These are phyloP conservation scores for Xylaria sp. DNA, from an alignment of 2,329 filamentous ascomycete genomes.

Conservation along the genomic window DNA sequence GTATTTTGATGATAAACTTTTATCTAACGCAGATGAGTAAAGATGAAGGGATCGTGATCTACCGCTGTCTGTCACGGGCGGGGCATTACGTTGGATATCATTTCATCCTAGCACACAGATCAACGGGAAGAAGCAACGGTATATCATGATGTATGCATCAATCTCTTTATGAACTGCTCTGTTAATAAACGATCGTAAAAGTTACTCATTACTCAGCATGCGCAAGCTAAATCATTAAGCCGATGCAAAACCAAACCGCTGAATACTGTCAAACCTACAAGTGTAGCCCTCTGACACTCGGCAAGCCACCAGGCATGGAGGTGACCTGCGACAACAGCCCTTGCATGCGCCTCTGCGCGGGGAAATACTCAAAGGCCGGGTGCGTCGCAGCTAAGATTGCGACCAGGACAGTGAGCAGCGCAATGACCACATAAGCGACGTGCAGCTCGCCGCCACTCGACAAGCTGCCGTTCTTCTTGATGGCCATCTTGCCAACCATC, in stretches of 20 bases:
- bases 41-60: too few species aligned
- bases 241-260: not conserved
- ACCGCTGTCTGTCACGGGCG: too few species aligned
- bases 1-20: too few species aligned
- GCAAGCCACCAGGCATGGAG: constrained; percentile 18
- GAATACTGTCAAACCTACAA: not conserved
- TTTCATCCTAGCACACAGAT: too few species aligned
- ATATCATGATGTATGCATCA: too few species aligned
- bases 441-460: constrained; percentile 17
- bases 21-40: too few species aligned
- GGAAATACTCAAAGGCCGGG: constrained; percentile 35
- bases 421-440: constrained; percentile 28
- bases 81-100: too few species aligned
- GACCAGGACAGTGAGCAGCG: constrained; percentile 24
- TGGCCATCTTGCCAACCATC: constrained; percentile 46
- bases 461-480: constrained; percentile 33
- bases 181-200: not conserved
- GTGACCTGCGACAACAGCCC: constrained; percentile 29
- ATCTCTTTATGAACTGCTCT: too few species aligned
- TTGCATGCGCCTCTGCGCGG: constrained; percentile 34
- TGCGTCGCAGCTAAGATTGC: constrained; percentile 36
- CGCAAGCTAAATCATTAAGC: not conserved
- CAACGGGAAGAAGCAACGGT: too few species aligned
- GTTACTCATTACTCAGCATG: not conserved
- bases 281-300: constrained; percentile 11